Evolutionary conservation across 2,329 filamentous ascomycete species (phyloP), one percentile per base, ranked within the genome.

Genomic region (Colletotrichum filicis): DNA sequence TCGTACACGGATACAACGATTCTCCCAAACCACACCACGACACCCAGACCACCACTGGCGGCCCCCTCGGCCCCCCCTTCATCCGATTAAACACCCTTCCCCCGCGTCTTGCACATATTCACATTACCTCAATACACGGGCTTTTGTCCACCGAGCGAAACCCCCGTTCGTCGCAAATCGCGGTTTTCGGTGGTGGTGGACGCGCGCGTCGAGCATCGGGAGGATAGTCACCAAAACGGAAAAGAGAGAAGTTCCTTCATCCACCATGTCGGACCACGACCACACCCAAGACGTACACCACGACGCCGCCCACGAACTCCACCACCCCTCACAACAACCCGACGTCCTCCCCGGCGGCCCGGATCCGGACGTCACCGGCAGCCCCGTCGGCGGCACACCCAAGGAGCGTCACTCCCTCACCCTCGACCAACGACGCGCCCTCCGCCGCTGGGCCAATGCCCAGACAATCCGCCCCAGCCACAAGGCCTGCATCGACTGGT

Each of bases 401-500:
- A 85, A 83, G 73, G 89, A 91, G 80, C 88, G 89, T 11, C 88
- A 91, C 76, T 91, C 89, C 1, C 81, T 91, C 66, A 91, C 89
- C 26, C 88, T 91, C 71, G 89, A 91, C 78, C 89, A 91, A 79
- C 89, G 89, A 42, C 88, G 89, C 75, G 88, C 89, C 30, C 83
- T 91, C 64, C 88, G 89, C 28, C 85, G 87, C 75, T 91, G 89
- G 89, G 89, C 89, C 28, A 88, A 89, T 76, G 83, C 83, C 53
- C 89, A 91, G 77, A 81, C 86, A 16, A 85, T 87, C 30, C 87
- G 89, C 2, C 89, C 89, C 7, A 89, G 87, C 30, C 89, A 91
- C 80, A 90, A 90, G 80, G 85, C 87, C 42, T 91, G 89, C 83
- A 91, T 91, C 77, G 89, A 91, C 77, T 91, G 89, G 89, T 91